Evolutionary conservation across 177 flowering plant species (phyloP).

Genomic region (Vitis hybrid): DNA sequence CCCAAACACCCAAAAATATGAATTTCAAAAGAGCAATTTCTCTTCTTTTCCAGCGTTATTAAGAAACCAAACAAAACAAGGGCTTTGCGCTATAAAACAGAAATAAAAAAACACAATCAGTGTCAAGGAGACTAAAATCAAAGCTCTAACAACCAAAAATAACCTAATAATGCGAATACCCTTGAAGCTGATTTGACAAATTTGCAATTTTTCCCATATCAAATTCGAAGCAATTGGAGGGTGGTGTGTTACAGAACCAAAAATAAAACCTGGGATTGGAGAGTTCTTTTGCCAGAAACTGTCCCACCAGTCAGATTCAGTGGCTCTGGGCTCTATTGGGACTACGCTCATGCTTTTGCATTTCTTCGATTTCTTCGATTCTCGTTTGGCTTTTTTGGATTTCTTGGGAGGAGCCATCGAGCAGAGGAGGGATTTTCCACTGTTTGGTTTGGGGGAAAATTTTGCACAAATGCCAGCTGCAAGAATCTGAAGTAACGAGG

Average conservation of each 20-base stretch:
- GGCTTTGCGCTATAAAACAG: not conserved
- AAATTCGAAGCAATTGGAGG: not conserved
- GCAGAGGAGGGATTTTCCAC: not conserved
- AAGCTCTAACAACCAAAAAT: not conserved
- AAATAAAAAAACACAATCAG: not conserved
- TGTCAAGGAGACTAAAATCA: not conserved
- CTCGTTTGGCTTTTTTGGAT: slow-evolving; percentile 51
- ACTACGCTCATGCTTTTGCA: slow-evolving; percentile 21
- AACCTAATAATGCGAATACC: not conserved
- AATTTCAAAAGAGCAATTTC: too few relatives aligned
- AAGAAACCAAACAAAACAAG: not conserved
- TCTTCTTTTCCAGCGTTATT: too few relatives aligned
- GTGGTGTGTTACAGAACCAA: not conserved
- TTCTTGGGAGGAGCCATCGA: slow-evolving; percentile 73
- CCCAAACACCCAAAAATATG: too few relatives aligned
- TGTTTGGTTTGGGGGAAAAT: slow-evolving; percentile 1
- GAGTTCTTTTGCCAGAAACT: slow-evolving; percentile 74
- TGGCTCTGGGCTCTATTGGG: slow-evolving; percentile 53
- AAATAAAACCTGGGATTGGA: slow-evolving; percentile 39
- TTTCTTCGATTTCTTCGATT: slow-evolving; percentile 36
- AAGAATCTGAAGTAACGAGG: too few relatives aligned
- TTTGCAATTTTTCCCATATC: not conserved
- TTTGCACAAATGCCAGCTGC: not conserved
- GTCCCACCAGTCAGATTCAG: slow-evolving; percentile 85
- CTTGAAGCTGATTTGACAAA: not conserved